Conservation (phyloP, 768 basidiomycete genomes). For the Pisolithus marmoratus region DNA sequence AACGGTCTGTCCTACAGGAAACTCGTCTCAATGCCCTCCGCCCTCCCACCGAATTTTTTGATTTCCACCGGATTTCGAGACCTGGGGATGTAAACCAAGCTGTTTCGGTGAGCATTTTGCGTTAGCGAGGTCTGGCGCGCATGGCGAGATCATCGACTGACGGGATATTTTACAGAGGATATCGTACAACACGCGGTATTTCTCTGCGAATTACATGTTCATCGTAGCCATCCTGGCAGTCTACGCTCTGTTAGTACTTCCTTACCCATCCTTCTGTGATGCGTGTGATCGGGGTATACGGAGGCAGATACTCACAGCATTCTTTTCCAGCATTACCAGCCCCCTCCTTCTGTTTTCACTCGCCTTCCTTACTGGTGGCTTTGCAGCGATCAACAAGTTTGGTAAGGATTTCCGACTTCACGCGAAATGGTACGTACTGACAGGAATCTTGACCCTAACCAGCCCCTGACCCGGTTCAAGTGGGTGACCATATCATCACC, state of each 20-base stretch:
- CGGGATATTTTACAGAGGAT: conserved; percentile 52
- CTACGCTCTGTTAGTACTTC: conserved; percentile 67
- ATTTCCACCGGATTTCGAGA: conserved; percentile 75
- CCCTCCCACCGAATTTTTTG: conserved; percentile 74
- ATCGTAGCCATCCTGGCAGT: conserved; percentile 74
- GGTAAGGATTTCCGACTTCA: conserved; percentile 44
- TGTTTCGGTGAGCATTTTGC: conserved; percentile 49
- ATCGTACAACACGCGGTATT: conserved; percentile 91
- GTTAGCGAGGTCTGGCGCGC: background rate
- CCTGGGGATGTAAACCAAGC: conserved; percentile 79
- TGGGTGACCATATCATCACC: conserved; percentile 76
- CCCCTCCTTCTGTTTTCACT: conserved; percentile 78
- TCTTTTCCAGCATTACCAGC: conserved; percentile 63
- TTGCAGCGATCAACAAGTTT: conserved; percentile 82
- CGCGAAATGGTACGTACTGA: background rate
- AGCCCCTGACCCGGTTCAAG: conserved; percentile 83
- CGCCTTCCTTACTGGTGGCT: conserved; percentile 87
- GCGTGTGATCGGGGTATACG: background rate
- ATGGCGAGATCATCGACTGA: background rate
- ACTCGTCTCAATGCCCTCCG: conserved; percentile 72
- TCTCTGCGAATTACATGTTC: conserved; percentile 87
- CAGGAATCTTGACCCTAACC: background rate
- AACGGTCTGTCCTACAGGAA: conserved; percentile 46
- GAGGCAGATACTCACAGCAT: background rate
- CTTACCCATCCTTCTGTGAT: background rate